phyloP scores from a whole-genome alignment of 768 basidiomycete genomes.

The Hygrophoropsis aurantiaca region DNA sequence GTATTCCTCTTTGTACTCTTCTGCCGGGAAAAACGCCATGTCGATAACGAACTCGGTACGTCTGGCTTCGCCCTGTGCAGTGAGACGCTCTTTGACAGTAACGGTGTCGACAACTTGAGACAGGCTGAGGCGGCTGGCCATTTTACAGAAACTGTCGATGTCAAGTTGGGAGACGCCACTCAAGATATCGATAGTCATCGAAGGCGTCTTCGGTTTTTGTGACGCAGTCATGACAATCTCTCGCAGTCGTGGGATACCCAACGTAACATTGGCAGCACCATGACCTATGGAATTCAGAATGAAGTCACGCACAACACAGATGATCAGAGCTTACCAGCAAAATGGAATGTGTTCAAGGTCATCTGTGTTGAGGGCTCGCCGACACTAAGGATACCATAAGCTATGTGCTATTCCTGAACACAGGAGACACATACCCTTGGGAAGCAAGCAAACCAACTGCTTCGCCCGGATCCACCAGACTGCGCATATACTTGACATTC shows the following conservation, averaged over 20 bases:
- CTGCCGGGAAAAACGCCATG: slow-evolving; percentile 81
- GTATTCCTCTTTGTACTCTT: slow-evolving; percentile 84
- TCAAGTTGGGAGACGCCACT: slow-evolving; percentile 51
- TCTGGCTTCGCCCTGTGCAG: slow-evolving; percentile 63
- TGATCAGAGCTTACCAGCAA: slow-evolving; percentile 67
- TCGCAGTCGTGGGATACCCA: slow-evolving; percentile 97
- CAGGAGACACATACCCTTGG: slow-evolving; percentile 70
- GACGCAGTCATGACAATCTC: slow-evolving; percentile 99
- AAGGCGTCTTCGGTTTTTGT: slow-evolving; percentile 92
- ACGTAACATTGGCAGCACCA: slow-evolving; percentile 97
- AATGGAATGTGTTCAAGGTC: slow-evolving; percentile 99
- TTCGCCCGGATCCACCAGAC: slow-evolving; percentile 95
- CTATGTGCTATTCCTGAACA: neutral
- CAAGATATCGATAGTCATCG: slow-evolving; percentile 84
- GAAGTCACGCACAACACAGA: neutral
- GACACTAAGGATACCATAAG: slow-evolving; percentile 52
- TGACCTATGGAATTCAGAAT: slow-evolving; percentile 57
- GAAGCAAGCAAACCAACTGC: slow-evolving; percentile 97
- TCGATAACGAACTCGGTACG: slow-evolving; percentile 78
- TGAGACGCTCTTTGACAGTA: slow-evolving; percentile 75
- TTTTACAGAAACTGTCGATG: slow-evolving; percentile 81
- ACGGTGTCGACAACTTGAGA: slow-evolving; percentile 87
- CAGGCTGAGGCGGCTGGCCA: slow-evolving; percentile 79
- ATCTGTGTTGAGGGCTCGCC: slow-evolving; percentile 99
- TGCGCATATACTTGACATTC: slow-evolving; percentile 91